Percentiles rank a stretch among this genome's conserved stretches.
phyloP scores from a whole-genome alignment of 2,329 filamentous ascomycete species.

The Colletotrichum cereale region DNA sequence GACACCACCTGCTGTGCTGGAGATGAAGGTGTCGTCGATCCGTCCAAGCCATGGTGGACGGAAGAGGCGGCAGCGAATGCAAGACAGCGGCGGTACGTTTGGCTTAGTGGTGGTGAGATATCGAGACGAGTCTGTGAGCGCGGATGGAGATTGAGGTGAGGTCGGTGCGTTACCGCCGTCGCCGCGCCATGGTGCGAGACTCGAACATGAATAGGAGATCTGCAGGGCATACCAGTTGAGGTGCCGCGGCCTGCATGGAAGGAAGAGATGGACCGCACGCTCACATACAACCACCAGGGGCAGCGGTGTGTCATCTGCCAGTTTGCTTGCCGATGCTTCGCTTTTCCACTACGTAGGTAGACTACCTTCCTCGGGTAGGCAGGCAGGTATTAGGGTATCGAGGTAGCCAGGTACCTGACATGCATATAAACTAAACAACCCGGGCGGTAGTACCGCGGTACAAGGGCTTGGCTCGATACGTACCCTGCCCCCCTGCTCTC shows the following conservation, averaged over 20 bases:
- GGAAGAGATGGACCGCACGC: background rate
- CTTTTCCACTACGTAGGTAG: no score
- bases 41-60: slow-evolving; percentile 25
- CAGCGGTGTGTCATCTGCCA: slow-evolving; percentile 14
- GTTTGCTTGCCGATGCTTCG: background rate
- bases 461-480: background rate
- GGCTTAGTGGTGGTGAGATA: slow-evolving; percentile 35
- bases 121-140: slow-evolving; percentile 19
- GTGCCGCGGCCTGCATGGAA: background rate
- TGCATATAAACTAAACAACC: background rate
- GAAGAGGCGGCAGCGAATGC: slow-evolving; percentile 32
- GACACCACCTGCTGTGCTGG: slow-evolving; percentile 33
- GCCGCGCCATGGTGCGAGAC: background rate
- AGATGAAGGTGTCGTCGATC: slow-evolving; percentile 37
- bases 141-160: slow-evolving; percentile 30
- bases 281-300: background rate
- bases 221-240: background rate
- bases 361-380: no score
- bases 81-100: slow-evolving; percentile 31
- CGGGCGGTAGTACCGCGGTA: background rate
- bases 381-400: no score
- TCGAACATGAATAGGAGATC: background rate
- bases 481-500: background rate
- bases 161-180: slow-evolving; percentile 28
- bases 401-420: no score